Percentiles rank a stretch among this genome's conserved stretches.
Evolutionary conservation across 768 basidiomycete genomes (phyloP).

Genomic region (Mycena indigotica): DNA sequence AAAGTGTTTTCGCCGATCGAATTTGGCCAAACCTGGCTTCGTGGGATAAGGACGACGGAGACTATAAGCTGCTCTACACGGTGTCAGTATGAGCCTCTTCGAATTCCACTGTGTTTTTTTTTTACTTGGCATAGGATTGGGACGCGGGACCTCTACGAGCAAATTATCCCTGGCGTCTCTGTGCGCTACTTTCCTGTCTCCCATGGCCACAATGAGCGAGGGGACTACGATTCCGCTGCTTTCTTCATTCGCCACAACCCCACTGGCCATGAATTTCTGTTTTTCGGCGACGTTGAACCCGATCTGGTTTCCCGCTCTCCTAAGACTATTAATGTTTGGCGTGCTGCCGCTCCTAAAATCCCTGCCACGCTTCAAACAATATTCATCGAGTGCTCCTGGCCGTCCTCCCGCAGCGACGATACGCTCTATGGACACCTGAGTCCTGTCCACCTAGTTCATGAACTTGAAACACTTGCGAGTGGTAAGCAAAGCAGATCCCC

Average conservation of each 20-base stretch:
- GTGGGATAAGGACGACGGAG: slow-evolving; percentile 64
- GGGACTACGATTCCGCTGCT: slow-evolving; percentile 75
- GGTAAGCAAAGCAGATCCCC: neutral
- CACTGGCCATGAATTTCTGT: slow-evolving; percentile 72
- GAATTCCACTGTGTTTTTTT: slow-evolving; percentile 9
- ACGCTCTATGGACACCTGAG: slow-evolving; percentile 84
- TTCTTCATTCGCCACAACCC: slow-evolving; percentile 80
- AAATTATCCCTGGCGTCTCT: slow-evolving; percentile 58
- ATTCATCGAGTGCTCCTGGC: slow-evolving; percentile 95
- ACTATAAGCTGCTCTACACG: slow-evolving; percentile 62
- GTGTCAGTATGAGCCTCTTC: too few species aligned
- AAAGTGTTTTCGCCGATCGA: slow-evolving; percentile 72
- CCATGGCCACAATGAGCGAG: slow-evolving; percentile 63
- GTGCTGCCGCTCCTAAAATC: slow-evolving; percentile 75
- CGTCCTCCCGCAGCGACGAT: slow-evolving; percentile 66
- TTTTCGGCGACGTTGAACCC: slow-evolving; percentile 94
- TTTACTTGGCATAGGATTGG: slow-evolving; percentile 43
- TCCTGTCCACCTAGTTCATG: slow-evolving; percentile 76
- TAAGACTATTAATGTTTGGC: slow-evolving; percentile 76
- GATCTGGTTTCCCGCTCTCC: slow-evolving; percentile 67
- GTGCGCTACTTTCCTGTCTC: slow-evolving; percentile 68
- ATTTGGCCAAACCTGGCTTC: slow-evolving; percentile 87
- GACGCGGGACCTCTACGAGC: slow-evolving; percentile 53
- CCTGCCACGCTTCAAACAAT: slow-evolving; percentile 69
- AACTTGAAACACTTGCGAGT: slow-evolving; percentile 68